These are phyloP conservation scores for Anthoceros angustus DNA, from an alignment of 225 moss, liverwort and hornwort species.

Conservation along the genomic window DNA sequence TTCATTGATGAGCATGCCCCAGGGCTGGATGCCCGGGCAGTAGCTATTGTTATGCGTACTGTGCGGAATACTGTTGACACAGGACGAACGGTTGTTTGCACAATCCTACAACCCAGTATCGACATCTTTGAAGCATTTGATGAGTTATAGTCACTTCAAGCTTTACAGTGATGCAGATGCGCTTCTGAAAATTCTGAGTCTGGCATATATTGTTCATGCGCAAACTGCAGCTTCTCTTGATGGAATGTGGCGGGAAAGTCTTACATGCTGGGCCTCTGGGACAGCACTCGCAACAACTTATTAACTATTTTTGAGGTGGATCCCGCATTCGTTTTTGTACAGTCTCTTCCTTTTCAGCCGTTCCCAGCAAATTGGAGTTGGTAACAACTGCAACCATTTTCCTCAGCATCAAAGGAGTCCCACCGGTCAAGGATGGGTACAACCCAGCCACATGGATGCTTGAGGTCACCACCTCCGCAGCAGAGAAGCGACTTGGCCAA, in stretches of 20 bases:
- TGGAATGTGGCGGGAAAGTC: constrained; percentile 27
- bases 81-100: too few species aligned
- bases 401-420: constrained; percentile 20
- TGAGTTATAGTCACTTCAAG: constrained; percentile 8
- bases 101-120: too few species aligned
- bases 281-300: constrained; percentile 8
- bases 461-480: constrained; percentile 16
- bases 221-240: constrained; percentile 16
- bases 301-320: constrained; percentile 26
- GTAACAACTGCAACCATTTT: background rate
- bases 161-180: background rate
- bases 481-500: constrained; percentile 12
- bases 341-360: background rate
- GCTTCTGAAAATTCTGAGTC: background rate
- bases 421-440: constrained; percentile 19
- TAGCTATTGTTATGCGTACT: too few species aligned
- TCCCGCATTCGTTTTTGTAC: background rate
- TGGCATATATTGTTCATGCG: background rate
- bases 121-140: constrained; percentile 37
- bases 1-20: constrained; percentile 35
- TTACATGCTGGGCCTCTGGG: constrained; percentile 29
- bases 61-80: too few species aligned
- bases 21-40: too few species aligned
- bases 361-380: background rate
- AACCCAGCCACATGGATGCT: constrained; percentile 44